Evolutionary conservation across 2,329 filamentous ascomycete species (phyloP).

Genomic region (Cordyceps farinosa): DNA sequence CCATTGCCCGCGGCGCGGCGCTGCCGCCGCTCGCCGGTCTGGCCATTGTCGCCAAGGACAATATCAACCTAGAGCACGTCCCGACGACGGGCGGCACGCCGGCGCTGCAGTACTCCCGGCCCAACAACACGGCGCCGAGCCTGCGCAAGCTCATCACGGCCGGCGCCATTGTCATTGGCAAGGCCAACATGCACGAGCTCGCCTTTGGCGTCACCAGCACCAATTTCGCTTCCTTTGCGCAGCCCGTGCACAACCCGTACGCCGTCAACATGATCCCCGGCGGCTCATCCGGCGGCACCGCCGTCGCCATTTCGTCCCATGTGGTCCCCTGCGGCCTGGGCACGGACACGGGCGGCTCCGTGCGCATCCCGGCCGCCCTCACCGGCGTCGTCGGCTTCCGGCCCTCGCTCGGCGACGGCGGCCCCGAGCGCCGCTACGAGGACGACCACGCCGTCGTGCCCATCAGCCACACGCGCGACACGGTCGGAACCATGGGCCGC

Average conservation of each 20-base stretch:
- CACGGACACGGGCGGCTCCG: slow-evolving; percentile 23
- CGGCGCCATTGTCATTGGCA: slow-evolving; percentile 37
- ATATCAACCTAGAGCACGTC: slow-evolving; percentile 21
- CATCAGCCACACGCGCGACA: slow-evolving; percentile 19
- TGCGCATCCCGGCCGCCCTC: slow-evolving; percentile 22
- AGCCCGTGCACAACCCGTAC: slow-evolving; percentile 22
- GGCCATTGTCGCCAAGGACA: slow-evolving; percentile 24
- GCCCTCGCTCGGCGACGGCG: slow-evolving; percentile 21
- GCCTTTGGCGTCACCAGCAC: slow-evolving; percentile 23
- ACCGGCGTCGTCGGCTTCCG: slow-evolving; percentile 23
- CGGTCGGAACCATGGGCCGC: slow-evolving; percentile 17
- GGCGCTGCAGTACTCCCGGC: slow-evolving; percentile 15
- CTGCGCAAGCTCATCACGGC: slow-evolving; percentile 23
- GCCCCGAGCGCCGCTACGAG: slow-evolving; percentile 19
- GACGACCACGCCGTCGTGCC: slow-evolving; percentile 18
- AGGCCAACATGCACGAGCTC: slow-evolving; percentile 49
- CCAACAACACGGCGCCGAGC: slow-evolving; percentile 20
- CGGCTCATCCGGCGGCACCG: slow-evolving; percentile 23
- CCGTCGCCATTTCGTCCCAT: slow-evolving; percentile 22
- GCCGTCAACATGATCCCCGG: slow-evolving; percentile 20
- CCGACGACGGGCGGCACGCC: slow-evolving; percentile 21
- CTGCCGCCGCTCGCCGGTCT: slow-evolving; percentile 23
- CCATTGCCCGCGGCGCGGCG: slow-evolving; percentile 15
- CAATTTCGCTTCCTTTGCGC: slow-evolving; percentile 20
- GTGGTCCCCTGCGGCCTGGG: slow-evolving; percentile 23